These are phyloP conservation scores for Actinomucor elegans DNA, from an alignment of 371 early-diverging fungal genomes.

Conservation along the genomic window DNA sequence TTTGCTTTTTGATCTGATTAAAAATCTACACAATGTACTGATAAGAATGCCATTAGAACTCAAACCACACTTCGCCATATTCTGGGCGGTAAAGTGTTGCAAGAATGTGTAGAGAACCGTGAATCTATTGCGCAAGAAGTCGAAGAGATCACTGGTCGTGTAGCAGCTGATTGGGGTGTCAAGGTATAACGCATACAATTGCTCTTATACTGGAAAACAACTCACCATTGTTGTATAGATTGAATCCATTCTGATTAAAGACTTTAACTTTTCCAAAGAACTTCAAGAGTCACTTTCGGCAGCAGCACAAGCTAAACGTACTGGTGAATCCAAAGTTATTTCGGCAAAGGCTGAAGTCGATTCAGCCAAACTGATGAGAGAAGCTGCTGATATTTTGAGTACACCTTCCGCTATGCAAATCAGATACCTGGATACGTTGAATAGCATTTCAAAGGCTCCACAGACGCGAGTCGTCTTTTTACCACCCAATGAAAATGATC, in stretches of 20 bases:
- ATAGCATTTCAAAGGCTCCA: slow-evolving; percentile 9
- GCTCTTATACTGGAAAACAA: too few species aligned
- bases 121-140: slow-evolving; percentile 85
- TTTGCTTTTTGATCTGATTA: too few species aligned
- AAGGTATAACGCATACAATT: slow-evolving; percentile 39
- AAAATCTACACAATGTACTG: background rate
- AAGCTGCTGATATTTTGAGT: slow-evolving; percentile 77
- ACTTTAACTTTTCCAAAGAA: slow-evolving; percentile 73
- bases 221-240: slow-evolving; percentile 31
- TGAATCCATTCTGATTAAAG: slow-evolving; percentile 86
- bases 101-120: slow-evolving; percentile 86
- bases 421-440: slow-evolving; percentile 86
- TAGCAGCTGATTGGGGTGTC: slow-evolving; percentile 82
- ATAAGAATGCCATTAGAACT: slow-evolving; percentile 32
- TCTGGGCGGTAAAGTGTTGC: slow-evolving; percentile 61
- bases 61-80: slow-evolving; percentile 76
- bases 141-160: slow-evolving; percentile 64
- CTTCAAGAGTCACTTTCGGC: slow-evolving; percentile 82
- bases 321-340: slow-evolving; percentile 90
- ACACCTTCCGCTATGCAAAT: slow-evolving; percentile 84
- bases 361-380: slow-evolving; percentile 90
- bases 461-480: slow-evolving; percentile 10
- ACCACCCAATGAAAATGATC: slow-evolving; percentile 3
- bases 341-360: slow-evolving; percentile 91
- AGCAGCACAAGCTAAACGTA: slow-evolving; percentile 89